Conservation (phyloP, 139 green algal genomes). For the Chlorella sp. region DNA sequence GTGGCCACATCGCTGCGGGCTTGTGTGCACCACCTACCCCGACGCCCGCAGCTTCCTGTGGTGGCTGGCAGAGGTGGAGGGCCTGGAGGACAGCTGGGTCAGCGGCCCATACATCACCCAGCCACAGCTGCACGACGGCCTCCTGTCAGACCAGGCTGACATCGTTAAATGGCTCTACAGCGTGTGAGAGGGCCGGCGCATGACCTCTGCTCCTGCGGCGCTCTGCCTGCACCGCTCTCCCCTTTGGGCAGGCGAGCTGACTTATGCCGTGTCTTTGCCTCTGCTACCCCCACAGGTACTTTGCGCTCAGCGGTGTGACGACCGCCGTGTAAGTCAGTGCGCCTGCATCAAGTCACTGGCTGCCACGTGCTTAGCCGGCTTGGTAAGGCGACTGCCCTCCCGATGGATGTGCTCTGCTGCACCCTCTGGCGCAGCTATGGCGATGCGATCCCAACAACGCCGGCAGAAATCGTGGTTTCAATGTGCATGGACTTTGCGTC, state of each 20-base stretch:
- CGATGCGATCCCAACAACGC: neutral
- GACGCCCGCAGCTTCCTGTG: neutral
- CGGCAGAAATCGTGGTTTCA: neutral
- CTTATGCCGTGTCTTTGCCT: no score
- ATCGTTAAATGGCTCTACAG: neutral
- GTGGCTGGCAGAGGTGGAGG: slow-evolving; percentile 12
- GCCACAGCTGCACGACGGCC: neutral
- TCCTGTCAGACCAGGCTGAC: neutral
- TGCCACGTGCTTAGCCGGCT: no score
- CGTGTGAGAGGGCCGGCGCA: neutral
- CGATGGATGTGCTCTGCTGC: neutral
- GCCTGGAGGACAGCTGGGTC: slow-evolving; percentile 1
- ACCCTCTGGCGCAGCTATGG: neutral
- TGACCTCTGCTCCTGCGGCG: neutral
- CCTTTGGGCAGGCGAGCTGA: no score
- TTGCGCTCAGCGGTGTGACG: neutral
- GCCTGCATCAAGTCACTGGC: no score
- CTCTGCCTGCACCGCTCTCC: slow-evolving; percentile 2
- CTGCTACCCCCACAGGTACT: neutral
- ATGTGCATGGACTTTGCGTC: slow-evolving; percentile 3
- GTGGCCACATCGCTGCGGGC: no score
- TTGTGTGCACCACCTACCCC: neutral
- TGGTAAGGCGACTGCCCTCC: no score
- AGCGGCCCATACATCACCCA: neutral
- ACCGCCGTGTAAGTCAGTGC: slow-evolving; percentile 1